These are phyloP conservation scores for cucumber (Cucumis sativus) DNA, from an alignment of 306 rosid species.

Conservation along the genomic window Cucumber_9930_V3 NC_026660.2:18200501-18201000, in stretches of 20 bases:
- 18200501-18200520: slow-evolving; percentile 82
- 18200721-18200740: neutral
- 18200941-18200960: slow-evolving; percentile 59
- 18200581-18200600: neutral
- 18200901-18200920: slow-evolving; percentile 70
- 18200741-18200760: neutral
- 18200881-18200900: slow-evolving; percentile 73
- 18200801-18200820: slow-evolving; percentile 51
- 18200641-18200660: neutral
- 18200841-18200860: slow-evolving; percentile 81
- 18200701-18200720: neutral
- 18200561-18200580: slow-evolving; percentile 78
- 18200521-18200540: slow-evolving; percentile 97
- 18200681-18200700: neutral
- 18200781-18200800: slow-evolving; percentile 66
- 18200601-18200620: neutral
- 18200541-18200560: slow-evolving; percentile 95
- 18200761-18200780: slow-evolving; percentile 52
- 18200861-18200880: slow-evolving; percentile 78
- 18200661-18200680: neutral
- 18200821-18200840: slow-evolving; percentile 59
- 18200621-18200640: neutral
- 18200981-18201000: slow-evolving; percentile 46
- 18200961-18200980: slow-evolving; percentile 65
- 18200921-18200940: slow-evolving; percentile 62